A percentile compares a stretch with the other conserved stretches of the same genome.
Evolutionary conservation across 768 basidiomycete genomes (phyloP).

Genomic region (Leccinum imitatum): DNA sequence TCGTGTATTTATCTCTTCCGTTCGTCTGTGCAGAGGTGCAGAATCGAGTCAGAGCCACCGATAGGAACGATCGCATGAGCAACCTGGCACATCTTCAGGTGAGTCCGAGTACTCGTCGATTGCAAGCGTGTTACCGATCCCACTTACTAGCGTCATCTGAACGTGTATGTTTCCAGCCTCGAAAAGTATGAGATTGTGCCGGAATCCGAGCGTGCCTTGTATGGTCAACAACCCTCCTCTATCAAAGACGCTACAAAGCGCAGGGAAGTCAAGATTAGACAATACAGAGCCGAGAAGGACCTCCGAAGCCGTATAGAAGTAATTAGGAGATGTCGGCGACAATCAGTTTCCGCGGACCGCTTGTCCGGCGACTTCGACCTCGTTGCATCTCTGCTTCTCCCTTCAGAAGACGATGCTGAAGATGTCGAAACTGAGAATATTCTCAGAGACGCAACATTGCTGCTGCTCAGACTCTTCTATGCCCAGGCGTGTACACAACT

Average conservation of each 20-base stretch:
- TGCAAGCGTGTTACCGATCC: slow-evolving; percentile 3
- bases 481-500: slow-evolving; percentile 67
- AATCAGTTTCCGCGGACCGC: slow-evolving; percentile 34
- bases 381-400: slow-evolving; percentile 60
- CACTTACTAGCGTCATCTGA: slow-evolving; percentile 45
- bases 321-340: slow-evolving; percentile 54
- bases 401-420: slow-evolving; percentile 38
- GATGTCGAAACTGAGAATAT: slow-evolving; percentile 64
- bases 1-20: slow-evolving; percentile 74
- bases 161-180: slow-evolving; percentile 47
- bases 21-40: slow-evolving; percentile 67
- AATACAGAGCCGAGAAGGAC: slow-evolving; percentile 85
- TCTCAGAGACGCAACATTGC: slow-evolving; percentile 62
- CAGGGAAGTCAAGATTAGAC: slow-evolving; percentile 87
- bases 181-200: slow-evolving; percentile 69
- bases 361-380: slow-evolving; percentile 57
- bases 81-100: slow-evolving; percentile 61
- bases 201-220: slow-evolving; percentile 55
- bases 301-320: slow-evolving; percentile 65
- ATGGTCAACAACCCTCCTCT: slow-evolving; percentile 46
- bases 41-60: slow-evolving; percentile 54
- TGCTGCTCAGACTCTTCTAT: slow-evolving; percentile 74
- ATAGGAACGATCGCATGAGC: slow-evolving; percentile 55
- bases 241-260: slow-evolving; percentile 65
- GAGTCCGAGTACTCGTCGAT: slow-evolving; percentile 26